Percentiles rank a stretch among this genome's conserved stretches.
Conservation (phyloP, 2,329 filamentous ascomycete species). For the Arthrobotrys sinensis region DNA sequence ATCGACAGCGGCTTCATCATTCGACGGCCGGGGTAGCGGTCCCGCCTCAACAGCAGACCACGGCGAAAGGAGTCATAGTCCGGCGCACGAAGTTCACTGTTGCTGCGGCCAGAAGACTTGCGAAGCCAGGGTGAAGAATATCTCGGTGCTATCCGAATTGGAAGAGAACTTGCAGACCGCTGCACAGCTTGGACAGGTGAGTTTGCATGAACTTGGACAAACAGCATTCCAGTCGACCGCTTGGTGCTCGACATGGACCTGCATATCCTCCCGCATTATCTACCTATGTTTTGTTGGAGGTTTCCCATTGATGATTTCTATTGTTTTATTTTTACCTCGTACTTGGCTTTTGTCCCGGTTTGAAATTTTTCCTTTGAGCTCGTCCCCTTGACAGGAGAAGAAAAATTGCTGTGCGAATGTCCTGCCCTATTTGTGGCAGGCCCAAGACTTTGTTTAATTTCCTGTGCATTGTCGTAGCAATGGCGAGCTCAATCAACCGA, state of each 20-base stretch:
- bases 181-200: conserved; percentile 59
- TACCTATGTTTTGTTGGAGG: conserved; percentile 9
- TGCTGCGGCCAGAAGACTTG: conserved; percentile 57
- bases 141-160: conserved; percentile 50
- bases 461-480: conserved; percentile 37
- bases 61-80: conserved; percentile 43
- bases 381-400: conserved; percentile 15
- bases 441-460: conserved; percentile 38
- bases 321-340: background rate
- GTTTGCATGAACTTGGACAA: conserved; percentile 26
- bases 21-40: conserved; percentile 51
- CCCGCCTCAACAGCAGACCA: conserved; percentile 40
- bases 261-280: background rate
- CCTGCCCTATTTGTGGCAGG: conserved; percentile 43
- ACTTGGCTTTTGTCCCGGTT: conserved; percentile 24
- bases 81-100: conserved; percentile 55
- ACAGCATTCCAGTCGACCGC: conserved; percentile 41
- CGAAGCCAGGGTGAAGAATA: conserved; percentile 50
- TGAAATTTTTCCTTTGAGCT: conserved; percentile 33
- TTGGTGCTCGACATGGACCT: conserved; percentile 7
- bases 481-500: conserved; percentile 11
- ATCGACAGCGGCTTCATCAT: conserved; percentile 42
- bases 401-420: conserved; percentile 38
- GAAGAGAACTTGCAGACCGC: conserved; percentile 60
- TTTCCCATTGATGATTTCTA: conserved; percentile 19